Evolutionary conservation across 306 rosid species (phyloP), one percentile per base, ranked within the genome.

Genomic region (Abrus precatorius): DNA sequence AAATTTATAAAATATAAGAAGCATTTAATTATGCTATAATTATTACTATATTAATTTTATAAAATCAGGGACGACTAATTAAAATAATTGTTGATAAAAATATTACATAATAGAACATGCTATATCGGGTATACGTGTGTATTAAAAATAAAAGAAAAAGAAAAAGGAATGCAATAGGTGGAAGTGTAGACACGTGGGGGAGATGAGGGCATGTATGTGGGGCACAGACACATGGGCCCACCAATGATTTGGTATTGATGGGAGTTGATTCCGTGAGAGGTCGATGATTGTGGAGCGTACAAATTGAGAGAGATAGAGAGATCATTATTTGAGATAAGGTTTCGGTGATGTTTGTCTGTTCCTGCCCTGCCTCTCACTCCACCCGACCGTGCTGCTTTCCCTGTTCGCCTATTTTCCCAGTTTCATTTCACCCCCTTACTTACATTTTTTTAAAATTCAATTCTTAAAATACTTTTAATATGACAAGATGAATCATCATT

Each of bases 191-290:
- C 94, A 92, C 86, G 85, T 74, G 86, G 85, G 85, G 76, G 41
- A 69, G 71, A 44, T 30, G 81, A 41, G 9, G 53, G 56, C 36
- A 54, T 14, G 74, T 27, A 66, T 79, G 54, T 9, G 64, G 1
- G 64, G 27, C 53, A 41, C 3, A 60, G 85, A 88, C 89, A 84
- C 5, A 27, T 7, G 82, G 89, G 5, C 32, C 86, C 90, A 84
- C 90, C 87, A 88, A 90, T 87, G 92, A 90, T 92, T 91, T 89
- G 88, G 89, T 78, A 83, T 32, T 86, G 88, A 86, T 87, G 85
- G 89, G 91, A 87, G 87, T 89, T 53, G 93, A 91, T 91, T 91
- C 88, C 87, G 76, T 76, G 89, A 79, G 88, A 83, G 76, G 49
- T 69, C 62, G 84, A 77, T 74, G 82, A 85, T 87, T 83, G 30